phyloP scores from a whole-genome alignment of 1,139 yeast genomes.

The Debaryomyces sp. region DNA sequence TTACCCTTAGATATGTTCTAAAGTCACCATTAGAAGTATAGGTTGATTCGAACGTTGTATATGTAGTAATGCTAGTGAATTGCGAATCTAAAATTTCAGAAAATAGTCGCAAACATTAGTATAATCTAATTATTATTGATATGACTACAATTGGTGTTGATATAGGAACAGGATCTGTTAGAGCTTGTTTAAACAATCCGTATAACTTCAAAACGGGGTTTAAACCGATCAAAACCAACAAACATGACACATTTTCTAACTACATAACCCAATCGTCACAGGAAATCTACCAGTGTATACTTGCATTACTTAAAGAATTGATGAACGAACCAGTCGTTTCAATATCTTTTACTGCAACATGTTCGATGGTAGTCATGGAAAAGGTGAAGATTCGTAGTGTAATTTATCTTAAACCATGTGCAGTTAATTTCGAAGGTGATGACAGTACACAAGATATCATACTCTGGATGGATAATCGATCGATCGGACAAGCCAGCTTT shows the following conservation, averaged over 20 bases:
- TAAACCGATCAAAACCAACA: conserved; percentile 22
- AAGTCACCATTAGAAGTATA: not conserved
- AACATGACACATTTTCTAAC: conserved; percentile 16
- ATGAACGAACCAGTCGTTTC: conserved; percentile 18
- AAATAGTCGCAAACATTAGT: not conserved
- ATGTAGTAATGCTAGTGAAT: not conserved
- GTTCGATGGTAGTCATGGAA: conserved; percentile 52
- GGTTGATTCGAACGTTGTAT: not conserved
- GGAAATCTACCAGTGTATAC: conserved; percentile 31
- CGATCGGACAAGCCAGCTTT: conserved; percentile 32
- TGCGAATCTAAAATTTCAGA: not conserved
- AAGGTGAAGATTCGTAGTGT: conserved; percentile 12
- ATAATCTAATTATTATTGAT: not conserved
- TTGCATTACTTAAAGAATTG: conserved; percentile 11
- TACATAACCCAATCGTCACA: conserved; percentile 45
- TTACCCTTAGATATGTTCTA: not conserved
- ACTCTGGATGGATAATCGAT: conserved; percentile 63
- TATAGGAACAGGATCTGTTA: conserved; percentile 55
- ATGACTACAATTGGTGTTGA: conserved; percentile 47
- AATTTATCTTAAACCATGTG: conserved; percentile 29
- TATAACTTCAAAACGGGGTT: not conserved
- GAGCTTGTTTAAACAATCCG: conserved; percentile 21
- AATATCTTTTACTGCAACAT: conserved; percentile 49
- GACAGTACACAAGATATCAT: conserved; percentile 41
- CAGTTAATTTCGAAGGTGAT: conserved; percentile 18